Conservation (phyloP, 1,139 yeast genomes). For the Kodamaea sp. region DNA sequence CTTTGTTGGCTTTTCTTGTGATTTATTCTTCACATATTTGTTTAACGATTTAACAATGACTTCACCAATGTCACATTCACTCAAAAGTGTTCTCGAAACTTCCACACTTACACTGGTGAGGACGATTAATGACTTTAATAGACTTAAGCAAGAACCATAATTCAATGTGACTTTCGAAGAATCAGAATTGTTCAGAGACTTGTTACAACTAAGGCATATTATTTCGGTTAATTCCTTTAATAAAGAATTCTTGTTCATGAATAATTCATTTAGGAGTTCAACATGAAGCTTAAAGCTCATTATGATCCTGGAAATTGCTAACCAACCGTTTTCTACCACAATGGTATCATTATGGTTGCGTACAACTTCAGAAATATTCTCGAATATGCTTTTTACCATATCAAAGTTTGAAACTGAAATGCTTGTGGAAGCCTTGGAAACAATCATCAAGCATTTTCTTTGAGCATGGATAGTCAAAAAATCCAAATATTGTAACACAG, state of each 20-base stretch:
- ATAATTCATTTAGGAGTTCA: conserved; percentile 44
- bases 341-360: conserved; percentile 54
- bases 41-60: conserved; percentile 45
- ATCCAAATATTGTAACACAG: conserved; percentile 74
- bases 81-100: conserved; percentile 38
- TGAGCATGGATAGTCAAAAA: conserved; percentile 90
- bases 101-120: conserved; percentile 37
- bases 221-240: conserved; percentile 27
- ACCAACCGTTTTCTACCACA: conserved; percentile 69
- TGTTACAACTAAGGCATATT: conserved; percentile 29
- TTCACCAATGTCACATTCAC: conserved; percentile 38
- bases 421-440: conserved; percentile 68
- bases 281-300: conserved; percentile 49
- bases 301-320: conserved; percentile 61
- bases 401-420: conserved; percentile 44
- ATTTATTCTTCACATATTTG: conserved; percentile 25
- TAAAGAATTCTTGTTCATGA: conserved; percentile 24
- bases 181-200: conserved; percentile 16
- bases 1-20: neutral
- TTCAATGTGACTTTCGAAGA: conserved; percentile 22
- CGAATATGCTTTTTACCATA: conserved; percentile 55
- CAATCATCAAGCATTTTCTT: conserved; percentile 72
- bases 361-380: conserved; percentile 59
- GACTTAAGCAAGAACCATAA: conserved; percentile 33
- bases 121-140: conserved; percentile 42